Evolutionary conservation across 2,329 filamentous ascomycete species (phyloP).

Genomic region (Canariomyces notabilis): DNA sequence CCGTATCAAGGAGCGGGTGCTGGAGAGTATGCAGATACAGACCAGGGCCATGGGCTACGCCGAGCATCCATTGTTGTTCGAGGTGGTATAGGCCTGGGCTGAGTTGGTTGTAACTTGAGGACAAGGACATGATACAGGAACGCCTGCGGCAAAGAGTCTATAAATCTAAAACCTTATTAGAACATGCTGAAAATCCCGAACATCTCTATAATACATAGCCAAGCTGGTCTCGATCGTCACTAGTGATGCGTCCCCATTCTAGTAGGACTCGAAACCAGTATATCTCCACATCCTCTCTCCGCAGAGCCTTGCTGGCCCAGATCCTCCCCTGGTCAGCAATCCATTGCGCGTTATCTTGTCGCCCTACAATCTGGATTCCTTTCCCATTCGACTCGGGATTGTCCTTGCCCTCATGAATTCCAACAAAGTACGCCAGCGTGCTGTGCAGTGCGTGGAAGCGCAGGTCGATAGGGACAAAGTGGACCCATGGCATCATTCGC

Average conservation of each 20-base stretch:
- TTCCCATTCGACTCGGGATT: constrained; percentile 41
- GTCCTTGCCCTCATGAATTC: constrained; percentile 4
- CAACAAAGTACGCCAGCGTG: constrained; percentile 69
- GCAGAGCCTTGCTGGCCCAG: constrained; percentile 60
- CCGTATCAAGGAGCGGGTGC: constrained; percentile 57
- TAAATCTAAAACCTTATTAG: not conserved
- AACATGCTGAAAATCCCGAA: not conserved
- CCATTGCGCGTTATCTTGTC: constrained; percentile 52
- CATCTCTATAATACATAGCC: constrained; percentile 30
- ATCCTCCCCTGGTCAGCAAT: constrained; percentile 61
- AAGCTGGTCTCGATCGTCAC: constrained; percentile 52
- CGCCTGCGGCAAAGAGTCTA: constrained; percentile 1
- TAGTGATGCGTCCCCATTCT: constrained; percentile 68
- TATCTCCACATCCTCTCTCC: constrained; percentile 71
- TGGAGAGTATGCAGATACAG: constrained; percentile 76
- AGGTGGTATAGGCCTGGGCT: not conserved
- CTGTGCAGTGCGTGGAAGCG: constrained; percentile 69
- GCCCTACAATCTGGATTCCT: constrained; percentile 43
- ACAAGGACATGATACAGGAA: not conserved
- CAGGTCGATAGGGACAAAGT: constrained; percentile 74
- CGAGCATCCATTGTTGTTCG: constrained; percentile 36
- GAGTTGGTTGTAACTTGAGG: too few relatives aligned
- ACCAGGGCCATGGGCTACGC: constrained; percentile 46
- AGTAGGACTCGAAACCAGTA: constrained; percentile 74
- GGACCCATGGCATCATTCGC: constrained; percentile 68